Base-by-base conservation (phyloP, 2,329 filamentous ascomycete genomes). In the Acephala macrosclerotiorum region DNA sequence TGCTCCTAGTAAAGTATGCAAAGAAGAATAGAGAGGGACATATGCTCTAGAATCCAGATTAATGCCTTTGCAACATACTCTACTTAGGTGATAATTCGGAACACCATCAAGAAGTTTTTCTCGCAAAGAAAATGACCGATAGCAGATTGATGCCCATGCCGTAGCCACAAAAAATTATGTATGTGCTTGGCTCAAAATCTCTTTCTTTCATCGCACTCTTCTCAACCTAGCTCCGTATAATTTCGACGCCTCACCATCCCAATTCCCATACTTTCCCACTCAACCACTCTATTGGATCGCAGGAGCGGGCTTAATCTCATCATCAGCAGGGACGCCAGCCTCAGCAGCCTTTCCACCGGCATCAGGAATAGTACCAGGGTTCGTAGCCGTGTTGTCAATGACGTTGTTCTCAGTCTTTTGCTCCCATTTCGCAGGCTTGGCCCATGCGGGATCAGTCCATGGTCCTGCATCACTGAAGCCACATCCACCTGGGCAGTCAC, bases 381-480 rank as follows among this genome's bases (percentile, higher is more conserved):
- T 65, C 2, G 62, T 62, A 47, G 63, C 53, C 26, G 60, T 63
- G 35, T 67, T 67, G 25, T 67, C 66, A 59, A 67, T 67, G 42
- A 60, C 45, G 26, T 18, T 29, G 47, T 33, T 61, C 35, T 60
- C 79, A 49, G 70, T 72, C 25, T 74, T 74, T 69, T 83, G 82
- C 77, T 85, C 83, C 84, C 89, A 90, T 83, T 89, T 89, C 70
- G 88, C 81, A 60, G 90, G 85, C 75, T 82, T 87, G 61, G 86
- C 81, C 84, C 85, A 94, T 80, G 91, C 78, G 33, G 85, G 74
- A 68, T 95, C 92, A 72, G 86, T 85, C 96, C 96, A 99, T 61
- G 96, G 96, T 60, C 96, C 96, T 68, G 89, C 89, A 78, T 99
- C 94, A 80, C 93, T 96, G 75, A 97, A 81, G 79, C 87, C 82